Percentiles rank a stretch among this genome's conserved stretches.
Evolutionary conservation across 176 grass and related monocot genomes (phyloP).

Genomic region (Avena eriantha): DNA sequence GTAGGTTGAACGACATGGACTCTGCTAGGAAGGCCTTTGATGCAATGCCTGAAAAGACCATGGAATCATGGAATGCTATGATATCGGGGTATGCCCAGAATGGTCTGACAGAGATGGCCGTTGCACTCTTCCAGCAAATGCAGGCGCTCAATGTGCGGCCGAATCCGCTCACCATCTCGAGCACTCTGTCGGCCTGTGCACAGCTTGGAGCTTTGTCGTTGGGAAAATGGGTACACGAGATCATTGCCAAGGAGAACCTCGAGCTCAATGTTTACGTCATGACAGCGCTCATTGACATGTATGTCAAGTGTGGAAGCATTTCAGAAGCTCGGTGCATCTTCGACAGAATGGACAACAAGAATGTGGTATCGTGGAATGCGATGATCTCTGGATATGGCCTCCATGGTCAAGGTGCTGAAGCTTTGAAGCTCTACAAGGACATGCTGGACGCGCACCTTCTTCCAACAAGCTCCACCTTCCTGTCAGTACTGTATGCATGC

Average conservation of each 20-base stretch:
- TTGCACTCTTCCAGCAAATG: conserved; percentile 80
- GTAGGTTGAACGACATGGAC: conserved; percentile 70
- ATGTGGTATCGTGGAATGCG: conserved; percentile 80
- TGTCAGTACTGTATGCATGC: conserved; percentile 76
- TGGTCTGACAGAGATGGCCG: conserved; percentile 60
- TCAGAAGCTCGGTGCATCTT: conserved; percentile 69
- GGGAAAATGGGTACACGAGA: conserved; percentile 81
- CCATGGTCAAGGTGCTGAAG: conserved; percentile 71
- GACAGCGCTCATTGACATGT: conserved; percentile 83
- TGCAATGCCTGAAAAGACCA: conserved; percentile 66
- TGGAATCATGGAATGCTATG: conserved; percentile 91
- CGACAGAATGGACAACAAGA: conserved; percentile 67
- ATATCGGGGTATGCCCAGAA: conserved; percentile 81
- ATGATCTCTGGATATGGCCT: conserved; percentile 86
- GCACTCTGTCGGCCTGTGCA: conserved; percentile 81
- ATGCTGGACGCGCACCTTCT: conserved; percentile 60
- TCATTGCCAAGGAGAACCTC: conserved; percentile 57
- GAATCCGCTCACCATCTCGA: conserved; percentile 63
- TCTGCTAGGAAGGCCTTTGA: conserved; percentile 73
- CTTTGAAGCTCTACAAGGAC: conserved; percentile 66
- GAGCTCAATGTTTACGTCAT: conserved; percentile 62
- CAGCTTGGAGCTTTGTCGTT: conserved; percentile 73
- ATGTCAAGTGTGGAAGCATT: conserved; percentile 81
- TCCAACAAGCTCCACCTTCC: conserved; percentile 73
- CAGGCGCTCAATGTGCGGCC: conserved; percentile 62